These are phyloP conservation scores for Sedum album DNA, from an alignment of 164 flowering plant genomes.

Conservation along the genomic window DNA sequence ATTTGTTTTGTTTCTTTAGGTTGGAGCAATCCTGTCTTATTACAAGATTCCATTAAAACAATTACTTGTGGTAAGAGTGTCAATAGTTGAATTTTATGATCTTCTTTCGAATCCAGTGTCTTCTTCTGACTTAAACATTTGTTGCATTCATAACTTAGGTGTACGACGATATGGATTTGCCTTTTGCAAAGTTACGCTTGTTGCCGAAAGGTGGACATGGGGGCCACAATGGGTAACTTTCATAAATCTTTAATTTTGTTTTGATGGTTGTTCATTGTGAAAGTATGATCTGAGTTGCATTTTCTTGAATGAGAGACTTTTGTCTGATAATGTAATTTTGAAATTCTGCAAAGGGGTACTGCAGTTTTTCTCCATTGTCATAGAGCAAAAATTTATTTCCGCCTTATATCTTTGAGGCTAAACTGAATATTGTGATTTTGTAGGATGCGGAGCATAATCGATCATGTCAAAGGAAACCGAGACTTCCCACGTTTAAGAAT, in stretches of 20 bases:
- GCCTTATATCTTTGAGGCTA: too few relatives aligned
- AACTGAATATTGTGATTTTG: slow-evolving; percentile 8
- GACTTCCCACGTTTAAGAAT: slow-evolving; percentile 87
- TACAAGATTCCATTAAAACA: slow-evolving; percentile 87
- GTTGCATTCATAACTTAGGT: slow-evolving; percentile 33
- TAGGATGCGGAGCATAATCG: slow-evolving; percentile 87
- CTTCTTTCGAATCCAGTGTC: background rate
- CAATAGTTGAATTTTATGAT: background rate
- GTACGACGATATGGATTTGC: slow-evolving; percentile 87
- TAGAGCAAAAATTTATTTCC: too few relatives aligned
- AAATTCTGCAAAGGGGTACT: background rate
- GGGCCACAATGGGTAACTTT: slow-evolving; percentile 87
- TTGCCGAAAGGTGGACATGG: slow-evolving; percentile 98
- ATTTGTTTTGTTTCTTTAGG: slow-evolving; percentile 32
- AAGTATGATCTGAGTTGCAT: background rate
- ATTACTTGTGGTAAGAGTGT: slow-evolving; percentile 69
- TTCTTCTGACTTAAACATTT: background rate
- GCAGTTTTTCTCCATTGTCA: background rate
- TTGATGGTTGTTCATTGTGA: background rate
- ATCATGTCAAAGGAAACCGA: slow-evolving; percentile 64
- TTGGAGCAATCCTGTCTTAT: slow-evolving; percentile 73
- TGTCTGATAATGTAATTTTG: background rate
- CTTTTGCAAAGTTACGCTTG: slow-evolving; percentile 74
- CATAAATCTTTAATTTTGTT: background rate
- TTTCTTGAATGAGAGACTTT: background rate